phyloP scores from a whole-genome alignment of 768 basidiomycete species.

The Pisolithus sp. region DNA sequence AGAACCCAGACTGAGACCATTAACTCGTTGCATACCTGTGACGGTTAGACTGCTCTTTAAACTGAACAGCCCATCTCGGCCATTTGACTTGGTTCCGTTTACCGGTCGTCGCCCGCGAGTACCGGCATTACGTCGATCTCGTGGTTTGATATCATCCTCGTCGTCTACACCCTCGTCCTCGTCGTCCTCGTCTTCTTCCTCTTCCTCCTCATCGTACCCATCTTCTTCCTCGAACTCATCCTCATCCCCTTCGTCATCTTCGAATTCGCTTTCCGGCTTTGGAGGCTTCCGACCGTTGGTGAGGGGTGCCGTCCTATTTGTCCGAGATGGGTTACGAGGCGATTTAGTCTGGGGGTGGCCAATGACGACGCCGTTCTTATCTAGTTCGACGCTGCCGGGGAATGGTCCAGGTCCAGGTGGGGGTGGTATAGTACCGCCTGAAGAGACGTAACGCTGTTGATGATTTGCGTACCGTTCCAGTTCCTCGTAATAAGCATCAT shows the following conservation, averaged over 20 bases:
- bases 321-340: constrained; percentile 36
- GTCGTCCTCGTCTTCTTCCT: constrained; percentile 66
- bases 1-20: constrained; percentile 1
- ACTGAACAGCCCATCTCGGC: constrained; percentile 67
- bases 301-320: constrained; percentile 25
- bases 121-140: constrained; percentile 28
- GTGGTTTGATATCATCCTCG: constrained; percentile 42
- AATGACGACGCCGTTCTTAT: constrained; percentile 79
- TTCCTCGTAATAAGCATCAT: constrained; percentile 99
- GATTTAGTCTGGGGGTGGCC: constrained; percentile 27
- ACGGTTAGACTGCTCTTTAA: constrained; percentile 81
- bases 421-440: constrained; percentile 82
- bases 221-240: constrained; percentile 50
- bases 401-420: constrained; percentile 97
- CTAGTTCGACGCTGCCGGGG: constrained; percentile 95
- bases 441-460: constrained; percentile 92
- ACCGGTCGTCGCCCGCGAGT: constrained; percentile 34
- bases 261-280: constrained; percentile 57
- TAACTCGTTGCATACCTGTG: constrained; percentile 46
- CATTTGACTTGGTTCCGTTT: constrained; percentile 41
- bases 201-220: constrained; percentile 52
- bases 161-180: constrained; percentile 64
- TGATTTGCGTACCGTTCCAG: constrained; percentile 98
- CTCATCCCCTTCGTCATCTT: constrained; percentile 58
- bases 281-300: constrained; percentile 36